Conservation (phyloP, 306 rosid species). For the Prunus dulcis region DNA sequence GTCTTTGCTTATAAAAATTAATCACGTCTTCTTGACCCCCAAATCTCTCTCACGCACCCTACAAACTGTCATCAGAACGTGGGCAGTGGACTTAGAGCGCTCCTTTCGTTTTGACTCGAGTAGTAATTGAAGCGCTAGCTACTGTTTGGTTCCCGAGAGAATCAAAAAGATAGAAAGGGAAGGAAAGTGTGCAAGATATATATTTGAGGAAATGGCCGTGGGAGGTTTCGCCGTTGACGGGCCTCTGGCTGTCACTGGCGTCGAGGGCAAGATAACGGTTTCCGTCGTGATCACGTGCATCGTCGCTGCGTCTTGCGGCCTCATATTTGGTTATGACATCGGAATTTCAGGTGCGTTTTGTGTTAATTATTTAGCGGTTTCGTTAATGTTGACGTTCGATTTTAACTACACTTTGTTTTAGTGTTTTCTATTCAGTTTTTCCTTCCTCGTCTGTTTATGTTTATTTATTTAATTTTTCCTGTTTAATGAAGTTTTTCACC, state of each 20-base stretch:
- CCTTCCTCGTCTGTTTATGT: neutral
- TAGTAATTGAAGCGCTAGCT: neutral
- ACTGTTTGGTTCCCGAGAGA: neutral
- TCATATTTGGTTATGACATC: slow-evolving; percentile 64
- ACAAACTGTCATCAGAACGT: neutral
- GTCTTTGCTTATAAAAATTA: neutral
- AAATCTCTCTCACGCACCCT: neutral
- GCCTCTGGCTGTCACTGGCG: neutral
- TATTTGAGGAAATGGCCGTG: slow-evolving; percentile 38
- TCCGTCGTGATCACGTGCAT: slow-evolving; percentile 57
- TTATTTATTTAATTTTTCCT: too few relatives aligned
- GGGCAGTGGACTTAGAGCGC: neutral
- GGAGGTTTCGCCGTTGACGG: slow-evolving; percentile 45
- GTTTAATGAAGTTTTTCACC: too few relatives aligned
- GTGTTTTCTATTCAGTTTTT: neutral
- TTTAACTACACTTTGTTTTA: neutral
- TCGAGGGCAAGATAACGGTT: slow-evolving; percentile 45
- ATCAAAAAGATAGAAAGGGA: too few relatives aligned
- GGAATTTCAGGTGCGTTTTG: slow-evolving; percentile 56
- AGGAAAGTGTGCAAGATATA: neutral
- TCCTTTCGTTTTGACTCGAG: neutral
- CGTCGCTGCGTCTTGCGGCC: slow-evolving; percentile 72
- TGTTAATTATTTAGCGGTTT: neutral
- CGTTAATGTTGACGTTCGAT: neutral
- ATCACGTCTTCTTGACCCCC: neutral